Percentiles rank a stretch among this genome's conserved stretches.
Conservation (phyloP, 768 basidiomycete genomes). For the Amanita polypyramis region DNA sequence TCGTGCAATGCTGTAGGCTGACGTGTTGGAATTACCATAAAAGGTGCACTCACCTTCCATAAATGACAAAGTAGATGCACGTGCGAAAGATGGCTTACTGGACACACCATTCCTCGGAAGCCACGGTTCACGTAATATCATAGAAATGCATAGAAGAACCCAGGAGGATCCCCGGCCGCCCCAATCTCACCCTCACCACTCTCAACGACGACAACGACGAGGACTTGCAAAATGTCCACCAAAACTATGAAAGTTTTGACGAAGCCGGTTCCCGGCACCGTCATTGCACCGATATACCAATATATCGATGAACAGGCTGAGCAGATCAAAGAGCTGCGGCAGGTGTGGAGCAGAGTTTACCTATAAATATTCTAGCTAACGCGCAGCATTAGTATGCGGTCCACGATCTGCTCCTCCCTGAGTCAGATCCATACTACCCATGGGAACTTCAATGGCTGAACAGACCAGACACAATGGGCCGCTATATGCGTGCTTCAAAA, state of each 20-base stretch:
- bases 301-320: slow-evolving; percentile 56
- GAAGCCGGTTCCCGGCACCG: slow-evolving; percentile 40
- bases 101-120: background rate
- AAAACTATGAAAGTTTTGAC: slow-evolving; percentile 32
- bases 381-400: slow-evolving; percentile 42
- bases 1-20: background rate
- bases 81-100: background rate
- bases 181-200: background rate
- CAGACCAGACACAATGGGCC: slow-evolving; percentile 53
- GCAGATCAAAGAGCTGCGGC: slow-evolving; percentile 48
- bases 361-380: background rate
- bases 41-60: background rate
- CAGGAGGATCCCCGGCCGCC: background rate
- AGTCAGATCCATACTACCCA: slow-evolving; percentile 56
- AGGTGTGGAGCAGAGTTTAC: slow-evolving; percentile 30
- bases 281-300: slow-evolving; percentile 40
- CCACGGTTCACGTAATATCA: background rate
- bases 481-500: slow-evolving; percentile 81
- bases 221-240: background rate
- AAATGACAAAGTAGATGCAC: background rate
- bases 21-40: background rate
- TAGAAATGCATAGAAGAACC: background rate
- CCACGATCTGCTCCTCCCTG: slow-evolving; percentile 48
- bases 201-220: background rate
- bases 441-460: slow-evolving; percentile 77